A percentile compares a stretch with the other conserved stretches of the same genome.
Evolutionary conservation across 1,284 basidiomycete genomes (phyloP).

Genomic region (Moesziomyces globuligerus): DNA sequence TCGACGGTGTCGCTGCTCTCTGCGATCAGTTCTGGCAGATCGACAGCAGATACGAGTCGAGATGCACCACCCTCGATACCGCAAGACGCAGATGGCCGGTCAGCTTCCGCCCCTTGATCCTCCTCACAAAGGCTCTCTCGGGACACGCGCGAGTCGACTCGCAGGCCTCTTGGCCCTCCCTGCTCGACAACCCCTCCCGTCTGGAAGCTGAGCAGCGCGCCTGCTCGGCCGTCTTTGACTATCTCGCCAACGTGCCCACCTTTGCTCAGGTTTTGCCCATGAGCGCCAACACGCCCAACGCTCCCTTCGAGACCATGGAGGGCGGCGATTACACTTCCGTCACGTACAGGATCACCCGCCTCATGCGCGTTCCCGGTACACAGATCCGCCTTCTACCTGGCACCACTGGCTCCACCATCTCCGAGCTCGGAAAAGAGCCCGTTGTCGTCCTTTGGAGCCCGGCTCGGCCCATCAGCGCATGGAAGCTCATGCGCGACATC

Average conservation of each 20-base stretch:
- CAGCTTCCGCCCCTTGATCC: conserved; percentile 76
- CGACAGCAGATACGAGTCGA: conserved; percentile 73
- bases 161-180: conserved; percentile 42
- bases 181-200: conserved; percentile 23
- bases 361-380: conserved; percentile 78
- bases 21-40: conserved; percentile 81
- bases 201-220: conserved; percentile 37
- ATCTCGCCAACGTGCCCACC: conserved; percentile 77
- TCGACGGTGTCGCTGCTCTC: conserved; percentile 76
- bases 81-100: conserved; percentile 83
- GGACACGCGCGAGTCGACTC: conserved; percentile 66
- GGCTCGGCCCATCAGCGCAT: conserved; percentile 76
- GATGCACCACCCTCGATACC: conserved; percentile 79
- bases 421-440: conserved; percentile 74
- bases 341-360: conserved; percentile 75
- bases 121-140: conserved; percentile 80
- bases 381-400: conserved; percentile 75
- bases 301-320: conserved; percentile 77
- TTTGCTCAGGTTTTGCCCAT: conserved; percentile 79
- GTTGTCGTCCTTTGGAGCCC: conserved; percentile 83
- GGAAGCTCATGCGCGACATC: conserved; percentile 81
- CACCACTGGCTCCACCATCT: conserved; percentile 77
- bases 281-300: conserved; percentile 72
- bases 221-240: conserved; percentile 79
- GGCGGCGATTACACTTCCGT: conserved; percentile 72